Base-by-base conservation (phyloP, 148 eudicot genomes). In the Rhododendron mucronatum region DNA sequence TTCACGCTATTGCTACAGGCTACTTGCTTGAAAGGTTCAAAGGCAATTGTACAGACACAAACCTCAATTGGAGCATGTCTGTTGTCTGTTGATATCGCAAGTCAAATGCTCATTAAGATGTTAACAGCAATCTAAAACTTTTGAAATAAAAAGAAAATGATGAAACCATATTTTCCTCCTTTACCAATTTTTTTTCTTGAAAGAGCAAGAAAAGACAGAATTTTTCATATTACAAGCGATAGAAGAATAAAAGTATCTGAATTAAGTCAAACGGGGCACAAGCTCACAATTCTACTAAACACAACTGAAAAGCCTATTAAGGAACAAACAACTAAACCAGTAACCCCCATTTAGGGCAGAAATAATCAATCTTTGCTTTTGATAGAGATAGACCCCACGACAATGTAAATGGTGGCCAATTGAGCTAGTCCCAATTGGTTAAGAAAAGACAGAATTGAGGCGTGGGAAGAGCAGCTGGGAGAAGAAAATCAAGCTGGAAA, bases 1-100 rank as follows among this genome's bases (percentile, higher is more conserved):
- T 79, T 26, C 35, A 13, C 2, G 7, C 75, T 28, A 69, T 45
- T 79, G 37, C 30, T 44, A 41, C 47, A 78, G 30, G 50, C 55
- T 48, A 47, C 6, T 48, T 80, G 82, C 82, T 26, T 28, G 30
- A 44, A 80, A 50, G 41, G 41, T 80, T 18, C 83, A 80, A 26
- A 28, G 35, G 41, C 4, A 35, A 20, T 28, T 51, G 44, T 35
- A 80, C 63, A 51, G 53, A 16, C n/a, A 80, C 16, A 78, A 78
- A 78, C 55, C 57, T 80, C 35, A 79, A 79, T 8, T 10, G 81
- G 81, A 47, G 81, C 55, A 23, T 47, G 81, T 78, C n/a, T n/a
- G 5, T 78, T 77, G 14, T 39, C 41, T 2, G n/a, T 78, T 45
- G 81, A 47, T 2, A 78, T 23, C 20, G 50, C 82, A 78, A 78